Base-by-base conservation (phyloP, 1,284 basidiomycete species). In the Trichosporon asahii region DNA sequence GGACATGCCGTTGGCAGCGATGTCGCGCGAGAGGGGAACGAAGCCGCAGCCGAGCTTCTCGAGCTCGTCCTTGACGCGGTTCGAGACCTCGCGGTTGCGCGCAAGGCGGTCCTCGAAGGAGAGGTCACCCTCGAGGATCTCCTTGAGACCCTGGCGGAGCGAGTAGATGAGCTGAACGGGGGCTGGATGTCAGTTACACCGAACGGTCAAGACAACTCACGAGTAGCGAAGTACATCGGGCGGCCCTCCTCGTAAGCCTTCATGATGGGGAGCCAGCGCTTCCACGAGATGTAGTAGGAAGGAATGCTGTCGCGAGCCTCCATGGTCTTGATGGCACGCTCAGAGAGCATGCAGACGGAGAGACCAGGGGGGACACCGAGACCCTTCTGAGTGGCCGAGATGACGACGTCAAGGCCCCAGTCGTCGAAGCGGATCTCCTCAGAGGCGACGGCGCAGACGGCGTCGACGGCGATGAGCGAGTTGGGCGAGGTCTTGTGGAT, bases 261-360 rank as follows among this genome's bases (percentile, higher is more conserved):
- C 94, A 97, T 97, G 79, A 98, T 90, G 0, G 95, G 94, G 57
- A 95, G 85, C 95, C 95, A 97, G 88, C 91, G 93, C 78, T 90
- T 90, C 94, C 94, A 96, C 79, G 88, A 91, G 31, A 90, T 92
- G 81, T 95, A 99, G 86, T 95, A 99, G 9, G 89, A 88, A 46
- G 88, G 86, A 15, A 91, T 86, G 1, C 89, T 86, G 75, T 88
- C 88, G 68, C 95, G 89, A 37, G 81, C 84, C 79, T 93, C 87
- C 68, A 90, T 89, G 6, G 89, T 88, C 88, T 89, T 86, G 75
- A 99, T 85, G 4, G 97, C 95, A 73, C 88, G 88, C 77, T 90
- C 87, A 79, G 91, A 93, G 3, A 91, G 94, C 63, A 92, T 87
- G 69, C 96, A 85, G 74, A 99, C 89, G 79, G 92, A 93, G 40